phyloP scores from a whole-genome alignment of 139 green algal species.

The Chlorella sorokiniana region DNA sequence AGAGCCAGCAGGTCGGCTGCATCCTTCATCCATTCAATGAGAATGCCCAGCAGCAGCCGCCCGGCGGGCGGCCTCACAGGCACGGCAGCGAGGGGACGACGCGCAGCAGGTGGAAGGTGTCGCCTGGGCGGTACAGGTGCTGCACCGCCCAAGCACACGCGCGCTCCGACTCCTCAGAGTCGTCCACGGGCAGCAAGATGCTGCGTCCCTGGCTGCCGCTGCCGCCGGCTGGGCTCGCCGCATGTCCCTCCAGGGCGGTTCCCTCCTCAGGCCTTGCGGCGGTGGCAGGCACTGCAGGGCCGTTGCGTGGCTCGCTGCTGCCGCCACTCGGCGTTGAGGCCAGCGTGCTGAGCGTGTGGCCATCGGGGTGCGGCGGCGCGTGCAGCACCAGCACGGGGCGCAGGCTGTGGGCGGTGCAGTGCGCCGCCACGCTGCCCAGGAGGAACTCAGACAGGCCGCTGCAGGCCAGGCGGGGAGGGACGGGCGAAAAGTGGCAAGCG shows the following conservation, averaged over 20 bases:
- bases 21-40: no score
- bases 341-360: background rate
- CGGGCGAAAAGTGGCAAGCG: no score
- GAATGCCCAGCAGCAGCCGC: no score
- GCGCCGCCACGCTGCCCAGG: slow-evolving; percentile 34
- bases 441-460: slow-evolving; percentile 31
- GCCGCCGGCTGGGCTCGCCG: background rate
- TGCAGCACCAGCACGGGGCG: slow-evolving; percentile 41
- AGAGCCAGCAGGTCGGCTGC: background rate
- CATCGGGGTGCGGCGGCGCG: background rate
- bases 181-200: slow-evolving; percentile 44
- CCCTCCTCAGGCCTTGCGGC: background rate
- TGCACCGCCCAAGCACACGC: slow-evolving; percentile 31
- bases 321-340: background rate
- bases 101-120: slow-evolving; percentile 40
- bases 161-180: slow-evolving; percentile 22
- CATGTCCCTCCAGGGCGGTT: background rate
- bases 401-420: slow-evolving; percentile 26
- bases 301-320: background rate
- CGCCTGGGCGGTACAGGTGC: slow-evolving; percentile 22
- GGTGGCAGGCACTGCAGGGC: background rate
- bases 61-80: background rate
- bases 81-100: slow-evolving; percentile 37
- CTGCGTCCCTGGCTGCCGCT: background rate
- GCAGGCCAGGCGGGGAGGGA: no score